A percentile compares a stretch with the other conserved stretches of the same genome.
These are phyloP conservation scores for Wickerhamomyces sp. DNA, from an alignment of 1,139 yeast genomes.

Conservation along the genomic window DNA sequence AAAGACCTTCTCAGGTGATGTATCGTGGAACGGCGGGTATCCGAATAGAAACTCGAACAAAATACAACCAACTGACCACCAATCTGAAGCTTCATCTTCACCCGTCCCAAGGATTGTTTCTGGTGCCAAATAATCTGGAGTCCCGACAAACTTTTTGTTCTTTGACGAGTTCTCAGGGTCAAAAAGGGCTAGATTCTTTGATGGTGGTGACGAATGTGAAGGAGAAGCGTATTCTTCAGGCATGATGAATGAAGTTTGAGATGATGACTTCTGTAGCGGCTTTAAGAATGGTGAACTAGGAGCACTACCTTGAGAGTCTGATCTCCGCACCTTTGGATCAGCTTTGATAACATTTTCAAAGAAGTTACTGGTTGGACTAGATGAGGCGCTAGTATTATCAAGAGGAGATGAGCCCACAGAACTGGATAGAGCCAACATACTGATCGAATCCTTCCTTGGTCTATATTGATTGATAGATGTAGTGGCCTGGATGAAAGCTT, in stretches of 20 bases:
- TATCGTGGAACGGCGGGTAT: slow-evolving; percentile 90
- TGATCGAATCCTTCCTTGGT: slow-evolving; percentile 19
- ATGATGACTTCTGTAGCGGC: slow-evolving; percentile 46
- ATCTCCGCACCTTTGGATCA: slow-evolving; percentile 17
- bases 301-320: slow-evolving; percentile 35
- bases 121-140: slow-evolving; percentile 97
- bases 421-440: slow-evolving; percentile 13
- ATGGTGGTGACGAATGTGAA: slow-evolving; percentile 15
- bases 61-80: slow-evolving; percentile 99
- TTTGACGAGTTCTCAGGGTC: slow-evolving; percentile 56
- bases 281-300: slow-evolving; percentile 45
- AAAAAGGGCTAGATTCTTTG: slow-evolving; percentile 56
- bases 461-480: slow-evolving; percentile 7
- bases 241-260: slow-evolving; percentile 52
- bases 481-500: slow-evolving; percentile 17
- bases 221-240: slow-evolving; percentile 40
- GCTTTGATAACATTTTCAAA: slow-evolving; percentile 21
- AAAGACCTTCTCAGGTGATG: slow-evolving; percentile 76
- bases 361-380: slow-evolving; percentile 22
- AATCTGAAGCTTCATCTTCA: slow-evolving; percentile 85
- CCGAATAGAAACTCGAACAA: slow-evolving; percentile 90
- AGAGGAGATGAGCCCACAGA: slow-evolving; percentile 8
- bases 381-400: slow-evolving; percentile 9
- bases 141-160: slow-evolving; percentile 75
- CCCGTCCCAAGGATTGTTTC: slow-evolving; percentile 86